These are phyloP conservation scores for Aureobasidium sp. DNA, from an alignment of 2,329 filamentous ascomycete species.

Conservation along the genomic window DNA sequence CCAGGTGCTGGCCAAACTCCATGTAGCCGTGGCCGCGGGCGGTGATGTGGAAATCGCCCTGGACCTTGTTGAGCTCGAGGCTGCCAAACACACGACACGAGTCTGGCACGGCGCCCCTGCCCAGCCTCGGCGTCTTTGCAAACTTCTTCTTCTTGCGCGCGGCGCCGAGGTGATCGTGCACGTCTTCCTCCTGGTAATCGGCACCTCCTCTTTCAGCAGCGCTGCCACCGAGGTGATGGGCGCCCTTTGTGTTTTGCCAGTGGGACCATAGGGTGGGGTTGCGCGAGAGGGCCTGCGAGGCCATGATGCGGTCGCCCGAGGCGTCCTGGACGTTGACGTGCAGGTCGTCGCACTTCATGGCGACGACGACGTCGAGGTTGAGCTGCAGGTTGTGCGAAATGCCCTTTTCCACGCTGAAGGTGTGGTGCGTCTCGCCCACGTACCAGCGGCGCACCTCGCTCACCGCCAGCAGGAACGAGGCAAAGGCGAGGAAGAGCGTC, in stretches of 20 bases:
- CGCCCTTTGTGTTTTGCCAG: constrained; percentile 67
- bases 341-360: constrained; percentile 80
- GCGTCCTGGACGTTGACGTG: constrained; percentile 97
- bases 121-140: constrained; percentile 62
- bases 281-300: constrained; percentile 61
- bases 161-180: constrained; percentile 78
- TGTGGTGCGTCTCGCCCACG: constrained; percentile 72
- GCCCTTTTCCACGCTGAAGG: constrained; percentile 88
- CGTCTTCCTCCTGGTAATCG: constrained; percentile 66
- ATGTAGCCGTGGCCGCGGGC: constrained; percentile 91
- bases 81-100: constrained; percentile 86
- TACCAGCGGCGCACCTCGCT: constrained; percentile 77
- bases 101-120: constrained; percentile 44
- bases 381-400: constrained; percentile 82
- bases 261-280: constrained; percentile 73
- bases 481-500: constrained; percentile 71
- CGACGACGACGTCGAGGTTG: constrained; percentile 87
- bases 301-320: constrained; percentile 81
- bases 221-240: constrained; percentile 45
- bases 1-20: constrained; percentile 69
- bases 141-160: constrained; percentile 57
- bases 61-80: constrained; percentile 89
- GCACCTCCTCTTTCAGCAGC: constrained; percentile 45
- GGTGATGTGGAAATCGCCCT: constrained; percentile 97
- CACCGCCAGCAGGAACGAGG: constrained; percentile 67